Evolutionary conservation across 2,329 filamentous ascomycete genomes (phyloP), one percentile per base, ranked within the genome.

Genomic region (Pyricularia pennisetigena): DNA sequence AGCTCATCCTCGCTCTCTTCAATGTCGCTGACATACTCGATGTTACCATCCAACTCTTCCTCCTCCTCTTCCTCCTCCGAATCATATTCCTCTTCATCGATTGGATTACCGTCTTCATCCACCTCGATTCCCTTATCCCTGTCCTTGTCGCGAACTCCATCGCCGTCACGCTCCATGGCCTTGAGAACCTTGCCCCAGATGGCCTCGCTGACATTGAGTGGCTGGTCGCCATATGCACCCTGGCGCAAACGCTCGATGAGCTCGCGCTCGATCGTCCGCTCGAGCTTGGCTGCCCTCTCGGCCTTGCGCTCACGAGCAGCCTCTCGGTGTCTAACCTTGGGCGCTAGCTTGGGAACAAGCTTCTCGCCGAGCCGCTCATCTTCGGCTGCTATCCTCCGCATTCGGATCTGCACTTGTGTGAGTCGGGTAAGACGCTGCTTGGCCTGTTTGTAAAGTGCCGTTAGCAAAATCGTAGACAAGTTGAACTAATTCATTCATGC

Each of bases 111-210:
- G 49, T 89, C 86, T 65, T 91, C 87, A 29, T 93, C 91, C 49
- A 91, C 88, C 72, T 92, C 89, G 71, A 96, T 88, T 10, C 94
- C 94, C 73, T 94, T 89, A 77, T 97, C 94, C 77, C 95, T 79
- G 77, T 98, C 94, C 80, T 93, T 88, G 77, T 97, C 94, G 68
- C 92, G 84, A 71, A 87, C 83, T 63, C 90, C 94, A 74, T 96
- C 89, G 69, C 94, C 94, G 73, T 90, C 90, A 73, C 91, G 86
- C 85, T 99, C 95, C 79, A 99, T 84, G 3, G 93, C 93, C 70
- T 89, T 88, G 73, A 99, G 87, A 8, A 99, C 95, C 85, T 94
- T 97, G 86, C 96, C 96, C 95, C 95, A 99, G 70, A 99, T 93
- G 16, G 87, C 85, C 78, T 97, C 93, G 78, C 96, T 95, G 67